Percentiles rank a stretch among this genome's conserved stretches.
Evolutionary conservation across 345 rosid species (phyloP).

Genomic region (Kernera saxatilis): DNA sequence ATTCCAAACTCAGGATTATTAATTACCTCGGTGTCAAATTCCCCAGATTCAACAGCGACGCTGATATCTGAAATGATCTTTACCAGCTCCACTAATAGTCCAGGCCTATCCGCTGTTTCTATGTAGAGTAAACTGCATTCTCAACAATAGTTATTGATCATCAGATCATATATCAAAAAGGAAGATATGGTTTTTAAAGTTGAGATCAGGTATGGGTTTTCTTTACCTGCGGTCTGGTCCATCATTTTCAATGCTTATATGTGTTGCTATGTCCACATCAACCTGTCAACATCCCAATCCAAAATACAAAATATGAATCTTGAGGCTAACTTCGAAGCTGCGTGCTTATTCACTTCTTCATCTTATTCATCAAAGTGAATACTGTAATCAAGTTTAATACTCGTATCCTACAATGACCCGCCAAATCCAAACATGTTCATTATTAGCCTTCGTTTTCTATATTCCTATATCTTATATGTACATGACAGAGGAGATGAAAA

Average conservation of each 20-base stretch:
- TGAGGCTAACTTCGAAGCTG: background rate
- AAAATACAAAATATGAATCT: background rate
- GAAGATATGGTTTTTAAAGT: background rate
- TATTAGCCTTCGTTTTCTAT: background rate
- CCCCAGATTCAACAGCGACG: constrained; percentile 85
- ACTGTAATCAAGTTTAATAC: background rate
- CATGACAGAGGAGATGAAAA: background rate
- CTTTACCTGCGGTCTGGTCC: constrained; percentile 76
- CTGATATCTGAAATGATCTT: constrained; percentile 73
- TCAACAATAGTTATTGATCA: background rate
- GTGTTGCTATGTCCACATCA: constrained; percentile 97
- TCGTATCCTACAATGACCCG: background rate
- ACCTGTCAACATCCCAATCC: constrained; percentile 40
- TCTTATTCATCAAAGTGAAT: background rate
- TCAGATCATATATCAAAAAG: background rate
- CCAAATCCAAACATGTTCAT: background rate
- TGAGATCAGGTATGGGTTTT: constrained; percentile 1
- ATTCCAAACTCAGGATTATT: background rate
- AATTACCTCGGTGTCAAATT: constrained; percentile 91
- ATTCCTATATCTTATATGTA: background rate
- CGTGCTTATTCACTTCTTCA: background rate
- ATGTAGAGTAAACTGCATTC: constrained; percentile 68
- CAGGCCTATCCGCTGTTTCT: constrained; percentile 96
- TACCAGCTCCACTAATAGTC: constrained; percentile 86
- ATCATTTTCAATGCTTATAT: constrained; percentile 54